These are phyloP conservation scores for Hypomontagnella submonticulosa DNA, from an alignment of 495 filamentous ascomycete species.

Conservation along the genomic window DNA sequence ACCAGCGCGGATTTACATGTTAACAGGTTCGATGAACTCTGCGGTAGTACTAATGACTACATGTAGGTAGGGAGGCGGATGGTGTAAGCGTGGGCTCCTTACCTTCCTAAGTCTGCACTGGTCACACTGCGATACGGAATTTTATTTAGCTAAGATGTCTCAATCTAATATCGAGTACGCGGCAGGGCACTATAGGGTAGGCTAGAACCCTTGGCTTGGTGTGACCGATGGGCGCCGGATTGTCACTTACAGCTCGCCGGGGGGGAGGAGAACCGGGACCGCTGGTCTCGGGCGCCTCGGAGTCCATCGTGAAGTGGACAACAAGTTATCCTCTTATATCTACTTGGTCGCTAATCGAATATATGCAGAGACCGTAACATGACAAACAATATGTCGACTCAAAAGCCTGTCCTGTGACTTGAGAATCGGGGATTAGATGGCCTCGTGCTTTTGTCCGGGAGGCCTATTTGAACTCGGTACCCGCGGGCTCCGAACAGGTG, in stretches of 20 bases:
- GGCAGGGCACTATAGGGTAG: not conserved
- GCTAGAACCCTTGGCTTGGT: not conserved
- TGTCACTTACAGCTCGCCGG: conserved; percentile 44
- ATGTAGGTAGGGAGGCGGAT: conserved; percentile 53
- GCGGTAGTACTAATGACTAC: conserved; percentile 46
- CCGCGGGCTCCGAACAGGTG: conserved; percentile 27
- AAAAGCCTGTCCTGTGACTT: not conserved
- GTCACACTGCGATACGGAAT: conserved; percentile 46
- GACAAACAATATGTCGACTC: not conserved
- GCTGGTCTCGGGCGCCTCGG: conserved; percentile 26
- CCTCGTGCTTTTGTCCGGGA: conserved; percentile 5
- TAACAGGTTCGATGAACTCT: conserved; percentile 22
- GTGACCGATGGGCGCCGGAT: conserved; percentile 25
- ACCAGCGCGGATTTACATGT: conserved; percentile 38
- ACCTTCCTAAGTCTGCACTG: conserved; percentile 63
- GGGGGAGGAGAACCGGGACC: conserved; percentile 24
- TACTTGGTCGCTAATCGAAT: not conserved
- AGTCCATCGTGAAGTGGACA: conserved; percentile 18
- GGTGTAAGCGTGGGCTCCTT: conserved; percentile 43
- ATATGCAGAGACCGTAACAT: conserved; percentile 2
- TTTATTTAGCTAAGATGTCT: conserved; percentile 34
- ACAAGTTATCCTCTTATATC: not conserved
- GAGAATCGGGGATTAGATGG: conserved; percentile 22
- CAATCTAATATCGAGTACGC: conserved; percentile 34
- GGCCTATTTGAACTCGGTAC: conserved; percentile 23